Percentiles rank a stretch among this genome's conserved stretches.
Conservation (phyloP, 345 rosid genomes). For the Eutrema yunnanense region DNA sequence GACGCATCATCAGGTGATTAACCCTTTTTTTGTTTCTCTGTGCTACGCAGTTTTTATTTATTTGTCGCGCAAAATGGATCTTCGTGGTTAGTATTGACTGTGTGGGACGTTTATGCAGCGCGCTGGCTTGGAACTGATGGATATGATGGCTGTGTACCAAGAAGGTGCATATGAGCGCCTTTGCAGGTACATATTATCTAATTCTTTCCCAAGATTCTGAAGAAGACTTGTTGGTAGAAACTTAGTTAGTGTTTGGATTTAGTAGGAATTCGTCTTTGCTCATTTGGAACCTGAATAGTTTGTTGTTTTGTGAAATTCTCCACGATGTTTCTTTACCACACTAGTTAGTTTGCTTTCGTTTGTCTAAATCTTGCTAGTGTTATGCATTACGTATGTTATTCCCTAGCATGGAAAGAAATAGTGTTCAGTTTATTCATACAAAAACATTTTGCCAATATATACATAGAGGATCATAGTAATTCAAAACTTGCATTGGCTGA, state of each 20-base stretch:
- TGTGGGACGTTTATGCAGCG: conserved; percentile 48
- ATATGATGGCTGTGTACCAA: conserved; percentile 97
- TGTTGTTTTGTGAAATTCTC: not conserved
- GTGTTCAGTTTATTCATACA: not conserved
- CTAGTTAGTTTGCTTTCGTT: not conserved
- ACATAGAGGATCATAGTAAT: not conserved
- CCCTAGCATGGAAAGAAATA: not conserved
- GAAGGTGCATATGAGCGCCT: conserved; percentile 99
- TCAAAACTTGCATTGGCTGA: not conserved
- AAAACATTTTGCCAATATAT: not conserved
- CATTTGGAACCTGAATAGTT: not conserved
- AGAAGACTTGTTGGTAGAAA: not conserved
- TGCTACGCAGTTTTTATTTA: not conserved
- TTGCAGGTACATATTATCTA: conserved; percentile 58
- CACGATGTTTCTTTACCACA: not conserved
- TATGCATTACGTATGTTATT: not conserved
- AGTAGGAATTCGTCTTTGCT: not conserved
- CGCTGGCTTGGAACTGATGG: conserved; percentile 98
- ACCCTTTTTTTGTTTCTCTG: not conserved
- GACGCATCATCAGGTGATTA: conserved; percentile 89
- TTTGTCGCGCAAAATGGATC: not conserved
- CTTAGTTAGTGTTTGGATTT: not conserved
- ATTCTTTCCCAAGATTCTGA: not conserved
- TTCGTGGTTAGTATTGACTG: not conserved
- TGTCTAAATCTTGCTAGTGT: not conserved